Conservation (phyloP, 345 rosid genomes). For the Bruguiera parviflora region DNA sequence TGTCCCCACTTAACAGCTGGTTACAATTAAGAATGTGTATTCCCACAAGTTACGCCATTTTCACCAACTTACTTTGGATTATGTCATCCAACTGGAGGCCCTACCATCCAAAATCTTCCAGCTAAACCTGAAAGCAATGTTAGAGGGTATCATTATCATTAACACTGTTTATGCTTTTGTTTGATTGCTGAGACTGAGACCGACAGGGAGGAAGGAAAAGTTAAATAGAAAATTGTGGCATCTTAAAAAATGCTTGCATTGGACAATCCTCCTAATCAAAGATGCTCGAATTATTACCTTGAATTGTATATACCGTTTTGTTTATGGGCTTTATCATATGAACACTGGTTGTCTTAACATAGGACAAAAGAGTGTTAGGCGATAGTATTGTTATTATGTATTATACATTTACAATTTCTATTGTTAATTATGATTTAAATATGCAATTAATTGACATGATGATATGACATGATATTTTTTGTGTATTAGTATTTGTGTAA, state of each 20-base stretch:
- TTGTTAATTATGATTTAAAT: too few species aligned
- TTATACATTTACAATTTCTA: too few species aligned
- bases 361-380: too few species aligned
- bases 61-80: background rate
- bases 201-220: background rate
- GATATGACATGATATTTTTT: too few species aligned
- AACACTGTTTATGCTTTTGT: background rate
- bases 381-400: too few species aligned
- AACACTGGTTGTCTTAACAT: too few species aligned
- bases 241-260: background rate
- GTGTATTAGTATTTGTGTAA: too few species aligned
- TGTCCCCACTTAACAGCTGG: conserved; percentile 49
- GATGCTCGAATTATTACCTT: too few species aligned
- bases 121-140: conserved; percentile 31
- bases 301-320: too few species aligned
- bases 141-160: conserved; percentile 7
- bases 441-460: too few species aligned
- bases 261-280: too few species aligned
- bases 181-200: conserved; percentile 1
- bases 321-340: too few species aligned
- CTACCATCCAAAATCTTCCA: conserved; percentile 13
- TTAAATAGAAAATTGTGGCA: background rate
- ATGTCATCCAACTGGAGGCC: background rate
- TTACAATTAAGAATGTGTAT: conserved; percentile 26
- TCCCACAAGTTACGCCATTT: conserved; percentile 30